Evolutionary conservation across 352 stramenopile genomes (phyloP), one percentile per base, ranked within the genome.

Genomic region (Globisporangium camurandrum): DNA sequence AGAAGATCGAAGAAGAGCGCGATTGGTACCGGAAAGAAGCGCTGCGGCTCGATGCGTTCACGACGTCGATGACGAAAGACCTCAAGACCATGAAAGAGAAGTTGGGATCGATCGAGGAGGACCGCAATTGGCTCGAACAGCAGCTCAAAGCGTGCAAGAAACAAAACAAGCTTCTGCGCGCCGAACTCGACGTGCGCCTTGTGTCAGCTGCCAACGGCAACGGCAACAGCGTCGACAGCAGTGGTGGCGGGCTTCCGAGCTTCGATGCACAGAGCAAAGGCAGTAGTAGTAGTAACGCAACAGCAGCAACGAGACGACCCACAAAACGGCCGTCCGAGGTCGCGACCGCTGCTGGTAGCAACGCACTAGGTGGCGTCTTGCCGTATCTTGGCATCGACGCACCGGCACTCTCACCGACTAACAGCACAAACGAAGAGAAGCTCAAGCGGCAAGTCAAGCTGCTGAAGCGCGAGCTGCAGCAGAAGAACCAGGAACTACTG

Each of bases 141-240:
- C 90, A 97, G 59, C 73, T 97, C 5, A 97, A 97, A 57, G 84
- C 82, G 7, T 95, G 81, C 56, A 97, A 97, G 59, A 97, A 95
- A 49, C 86, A 97, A 51, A 96, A 97, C 63, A 97, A 97, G 58
- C 52, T 97, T 23, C 64, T 96, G 28, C 79, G 79, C 20, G 80
- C 83, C 0, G 85, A 92, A 40, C 59, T 95, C 6, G 83, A 92
- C 24, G 64, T 90, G 40, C 72, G 78, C 2, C 40, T 87, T 7
- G 39, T 62, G 10, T 66, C 57, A 3, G 46, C 64, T 8, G 52
- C 45, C 3, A 78, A 61, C 24, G 57, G 54, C 39, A 51, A 59
- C 30, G 61, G 67, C 12, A 56, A 54, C 3, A 61, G 70, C 24
- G n/a, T n/a, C n/a, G n/a, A n/a, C n/a, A n/a, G n/a, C n/a, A n/a